These are phyloP conservation scores for Coemansia sp. DNA, from an alignment of 192 early-diverging fungal species.

Conservation along the genomic window DNA sequence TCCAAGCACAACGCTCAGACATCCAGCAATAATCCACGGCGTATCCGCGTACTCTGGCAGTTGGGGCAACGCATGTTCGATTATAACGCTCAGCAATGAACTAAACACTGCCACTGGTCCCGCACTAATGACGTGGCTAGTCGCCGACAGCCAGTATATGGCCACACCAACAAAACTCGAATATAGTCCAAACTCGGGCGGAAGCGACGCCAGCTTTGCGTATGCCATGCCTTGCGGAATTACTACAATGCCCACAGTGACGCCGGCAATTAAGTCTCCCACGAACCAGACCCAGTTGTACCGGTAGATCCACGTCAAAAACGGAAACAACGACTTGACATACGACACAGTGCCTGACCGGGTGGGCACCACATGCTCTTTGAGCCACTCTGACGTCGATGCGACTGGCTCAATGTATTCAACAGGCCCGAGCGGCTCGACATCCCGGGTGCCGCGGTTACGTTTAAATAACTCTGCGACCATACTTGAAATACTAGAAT, in stretches of 20 bases:
- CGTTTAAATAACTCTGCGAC: conserved; percentile 3
- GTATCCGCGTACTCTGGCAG: conserved; percentile 58
- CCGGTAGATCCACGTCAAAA: conserved; percentile 49
- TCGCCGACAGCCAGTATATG: conserved; percentile 71
- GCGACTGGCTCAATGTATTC: conserved; percentile 46
- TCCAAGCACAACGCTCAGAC: conserved; percentile 73
- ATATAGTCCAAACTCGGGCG: conserved; percentile 75
- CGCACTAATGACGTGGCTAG: conserved; percentile 72
- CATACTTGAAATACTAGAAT: not conserved
- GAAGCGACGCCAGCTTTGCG: conserved; percentile 71
- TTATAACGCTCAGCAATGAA: conserved; percentile 68
- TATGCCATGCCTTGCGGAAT: conserved; percentile 77
- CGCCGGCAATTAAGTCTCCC: conserved; percentile 68
- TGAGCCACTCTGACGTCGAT: conserved; percentile 40
- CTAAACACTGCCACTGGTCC: conserved; percentile 80
- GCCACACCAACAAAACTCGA: conserved; percentile 70
- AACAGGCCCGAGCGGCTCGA: conserved; percentile 9
- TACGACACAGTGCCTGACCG: conserved; percentile 12
- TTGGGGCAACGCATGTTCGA: conserved; percentile 34
- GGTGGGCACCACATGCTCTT: conserved; percentile 26
- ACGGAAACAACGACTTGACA: conserved; percentile 48
- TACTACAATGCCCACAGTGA: conserved; percentile 73
- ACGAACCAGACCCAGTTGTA: conserved; percentile 62
- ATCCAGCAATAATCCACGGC: conserved; percentile 50
- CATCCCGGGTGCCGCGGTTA: not conserved